A percentile compares a stretch with the other conserved stretches of the same genome.
These are phyloP conservation scores for Myriosclerotinia curreyana DNA, from an alignment of 2,329 filamentous ascomycete genomes.

Conservation along the genomic window DNA sequence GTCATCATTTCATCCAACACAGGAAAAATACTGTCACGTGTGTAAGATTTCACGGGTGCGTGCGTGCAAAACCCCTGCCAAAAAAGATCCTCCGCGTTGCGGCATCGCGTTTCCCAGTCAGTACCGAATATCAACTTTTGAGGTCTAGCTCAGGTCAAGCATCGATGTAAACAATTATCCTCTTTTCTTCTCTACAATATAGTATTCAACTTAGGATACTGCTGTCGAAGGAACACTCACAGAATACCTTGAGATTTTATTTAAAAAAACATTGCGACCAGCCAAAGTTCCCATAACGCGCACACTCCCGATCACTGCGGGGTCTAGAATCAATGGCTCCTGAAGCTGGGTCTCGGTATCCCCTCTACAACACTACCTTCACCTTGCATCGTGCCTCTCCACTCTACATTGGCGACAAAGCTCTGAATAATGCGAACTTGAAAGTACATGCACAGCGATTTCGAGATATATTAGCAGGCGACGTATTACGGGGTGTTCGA, in stretches of 20 bases:
- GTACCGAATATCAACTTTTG: neutral
- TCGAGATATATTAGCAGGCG: constrained; percentile 45
- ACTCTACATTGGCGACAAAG: constrained; percentile 42
- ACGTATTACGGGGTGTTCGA: constrained; percentile 46
- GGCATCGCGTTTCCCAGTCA: constrained; percentile 2
- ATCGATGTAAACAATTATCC: neutral
- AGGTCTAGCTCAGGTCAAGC: neutral
- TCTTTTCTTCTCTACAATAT: neutral
- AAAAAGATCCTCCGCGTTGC: neutral
- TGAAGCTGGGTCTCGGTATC: constrained; percentile 36
- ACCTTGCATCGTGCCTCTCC: constrained; percentile 47
- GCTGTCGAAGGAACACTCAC: too few species aligned
- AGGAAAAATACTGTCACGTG: too few species aligned
- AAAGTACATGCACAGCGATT: constrained; percentile 43
- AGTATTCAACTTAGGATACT: neutral
- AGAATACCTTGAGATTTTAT: neutral
- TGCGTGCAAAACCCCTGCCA: neutral
- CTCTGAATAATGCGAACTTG: constrained; percentile 40
- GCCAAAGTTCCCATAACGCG: neutral
- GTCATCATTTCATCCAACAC: too few species aligned
- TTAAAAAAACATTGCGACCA: neutral
- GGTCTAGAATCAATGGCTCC: constrained; percentile 15
- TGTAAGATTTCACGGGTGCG: too few species aligned
- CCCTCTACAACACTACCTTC: constrained; percentile 47
- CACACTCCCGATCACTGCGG: neutral